phyloP scores from a whole-genome alignment of 2,329 filamentous ascomycete genomes.

The Verticillium zaregamsianum region DNA sequence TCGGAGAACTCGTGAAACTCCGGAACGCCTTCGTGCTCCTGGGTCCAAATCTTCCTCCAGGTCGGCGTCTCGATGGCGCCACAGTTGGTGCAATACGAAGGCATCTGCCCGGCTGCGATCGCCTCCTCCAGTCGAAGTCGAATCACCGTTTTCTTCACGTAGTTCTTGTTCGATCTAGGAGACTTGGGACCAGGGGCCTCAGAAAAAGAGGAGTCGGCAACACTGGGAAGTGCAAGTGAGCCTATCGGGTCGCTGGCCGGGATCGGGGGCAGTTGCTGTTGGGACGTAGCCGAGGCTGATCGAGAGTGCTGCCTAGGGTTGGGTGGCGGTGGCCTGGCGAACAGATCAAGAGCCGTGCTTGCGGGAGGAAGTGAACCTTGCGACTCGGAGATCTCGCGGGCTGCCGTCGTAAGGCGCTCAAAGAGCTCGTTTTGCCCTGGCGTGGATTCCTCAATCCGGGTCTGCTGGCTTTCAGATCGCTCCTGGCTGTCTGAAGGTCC shows the following conservation, averaged over 20 bases:
- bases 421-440: background rate
- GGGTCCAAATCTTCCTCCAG: conserved; percentile 91
- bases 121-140: conserved; percentile 56
- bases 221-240: conserved; percentile 27
- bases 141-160: conserved; percentile 58
- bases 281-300: conserved; percentile 14
- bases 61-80: conserved; percentile 94
- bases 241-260: conserved; percentile 24
- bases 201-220: conserved; percentile 21
- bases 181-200: conserved; percentile 36
- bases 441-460: background rate
- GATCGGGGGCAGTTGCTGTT: conserved; percentile 25
- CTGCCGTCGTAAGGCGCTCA: background rate
- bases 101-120: conserved; percentile 77
- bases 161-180: conserved; percentile 57
- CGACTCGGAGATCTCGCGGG: background rate
- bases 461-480: background rate
- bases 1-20: conserved; percentile 67
- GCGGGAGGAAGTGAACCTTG: background rate
- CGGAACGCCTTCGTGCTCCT: conserved; percentile 51
- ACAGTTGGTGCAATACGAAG: conserved; percentile 86
- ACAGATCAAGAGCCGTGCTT: background rate
- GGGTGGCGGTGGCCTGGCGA: background rate
- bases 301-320: background rate
- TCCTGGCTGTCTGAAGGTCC: background rate